A percentile compares a stretch with the other conserved stretches of the same genome.
These are phyloP conservation scores for Quercus phellos DNA, from an alignment of 331 rosid species.

Conservation along the genomic window DNA sequence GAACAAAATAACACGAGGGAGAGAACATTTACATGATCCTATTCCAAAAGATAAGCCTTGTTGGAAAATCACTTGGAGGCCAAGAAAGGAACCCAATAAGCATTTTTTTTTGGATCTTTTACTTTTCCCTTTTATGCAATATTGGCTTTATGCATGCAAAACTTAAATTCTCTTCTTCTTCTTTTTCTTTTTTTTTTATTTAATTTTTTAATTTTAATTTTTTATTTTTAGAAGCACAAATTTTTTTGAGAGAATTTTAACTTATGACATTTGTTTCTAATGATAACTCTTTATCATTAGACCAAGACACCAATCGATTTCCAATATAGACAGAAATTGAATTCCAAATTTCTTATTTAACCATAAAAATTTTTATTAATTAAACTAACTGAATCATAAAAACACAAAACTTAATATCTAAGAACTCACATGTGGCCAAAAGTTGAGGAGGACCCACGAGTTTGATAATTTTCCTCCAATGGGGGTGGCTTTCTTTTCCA, in stretches of 20 bases:
- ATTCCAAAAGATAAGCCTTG: conserved; percentile 9
- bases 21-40: neutral
- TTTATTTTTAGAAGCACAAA: no score
- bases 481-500: neutral
- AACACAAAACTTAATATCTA: no score
- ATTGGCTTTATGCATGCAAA: neutral
- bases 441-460: conserved; percentile 7
- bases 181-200: no score
- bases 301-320: accelerated
- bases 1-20: neutral
- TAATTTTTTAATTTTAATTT: no score
- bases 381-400: no score
- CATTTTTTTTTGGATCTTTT: neutral
- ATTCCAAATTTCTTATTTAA: accelerated
- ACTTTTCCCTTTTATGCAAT: neutral
- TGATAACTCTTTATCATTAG: accelerated
- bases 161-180: neutral
- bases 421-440: conserved; percentile 14
- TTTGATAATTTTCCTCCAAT: neutral
- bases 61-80: conserved; percentile 37
- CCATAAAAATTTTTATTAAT: accelerated
- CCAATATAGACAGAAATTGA: accelerated
- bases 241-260: no score
- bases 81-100: conserved; percentile 30
- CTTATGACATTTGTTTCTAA: accelerated